Percentiles rank a stretch among this genome's conserved stretches.
phyloP scores from a whole-genome alignment of 2,329 filamentous ascomycete species.

The Didymella arachidicola region DNA sequence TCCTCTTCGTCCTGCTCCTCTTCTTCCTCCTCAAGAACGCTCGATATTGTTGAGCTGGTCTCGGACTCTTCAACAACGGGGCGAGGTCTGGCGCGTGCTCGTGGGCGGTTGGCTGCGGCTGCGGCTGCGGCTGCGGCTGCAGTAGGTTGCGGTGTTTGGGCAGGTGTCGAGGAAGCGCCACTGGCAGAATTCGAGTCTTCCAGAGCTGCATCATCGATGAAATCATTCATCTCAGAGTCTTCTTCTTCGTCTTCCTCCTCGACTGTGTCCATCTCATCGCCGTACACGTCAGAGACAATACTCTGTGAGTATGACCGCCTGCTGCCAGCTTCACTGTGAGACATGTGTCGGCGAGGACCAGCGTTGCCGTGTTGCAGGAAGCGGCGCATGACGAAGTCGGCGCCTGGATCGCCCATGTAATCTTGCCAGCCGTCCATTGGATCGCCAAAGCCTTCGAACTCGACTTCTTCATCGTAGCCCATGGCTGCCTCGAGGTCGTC shows the following conservation, averaged over 20 bases:
- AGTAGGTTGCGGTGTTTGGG: conserved; percentile 42
- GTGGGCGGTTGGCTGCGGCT: conserved; percentile 27
- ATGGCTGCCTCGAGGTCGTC: conserved; percentile 52
- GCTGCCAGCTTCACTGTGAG: conserved; percentile 54
- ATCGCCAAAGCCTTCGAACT: conserved; percentile 46
- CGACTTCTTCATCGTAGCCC: conserved; percentile 54
- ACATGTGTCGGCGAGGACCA: conserved; percentile 45
- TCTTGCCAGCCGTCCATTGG: conserved; percentile 43
- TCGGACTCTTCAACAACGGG: conserved; percentile 51
- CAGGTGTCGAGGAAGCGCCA: conserved; percentile 41
- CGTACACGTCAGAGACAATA: conserved; percentile 50
- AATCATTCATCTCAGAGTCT: conserved; percentile 54
- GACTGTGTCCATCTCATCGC: conserved; percentile 53
- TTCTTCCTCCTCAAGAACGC: conserved; percentile 40
- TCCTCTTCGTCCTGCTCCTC: conserved; percentile 38
- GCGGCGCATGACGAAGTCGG: conserved; percentile 46
- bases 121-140: conserved; percentile 17
- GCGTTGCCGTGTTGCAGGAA: conserved; percentile 40
- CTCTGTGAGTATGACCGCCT: conserved; percentile 52
- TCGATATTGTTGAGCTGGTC: conserved; percentile 48
- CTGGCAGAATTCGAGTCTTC: conserved; percentile 35
- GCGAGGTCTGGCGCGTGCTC: conserved; percentile 37
- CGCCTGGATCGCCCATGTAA: conserved; percentile 39
- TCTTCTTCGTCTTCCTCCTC: conserved; percentile 53
- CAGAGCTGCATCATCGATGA: conserved; percentile 50